Conservation (phyloP, 106 monocot genomes). For the Dendrobium officinale region DNA sequence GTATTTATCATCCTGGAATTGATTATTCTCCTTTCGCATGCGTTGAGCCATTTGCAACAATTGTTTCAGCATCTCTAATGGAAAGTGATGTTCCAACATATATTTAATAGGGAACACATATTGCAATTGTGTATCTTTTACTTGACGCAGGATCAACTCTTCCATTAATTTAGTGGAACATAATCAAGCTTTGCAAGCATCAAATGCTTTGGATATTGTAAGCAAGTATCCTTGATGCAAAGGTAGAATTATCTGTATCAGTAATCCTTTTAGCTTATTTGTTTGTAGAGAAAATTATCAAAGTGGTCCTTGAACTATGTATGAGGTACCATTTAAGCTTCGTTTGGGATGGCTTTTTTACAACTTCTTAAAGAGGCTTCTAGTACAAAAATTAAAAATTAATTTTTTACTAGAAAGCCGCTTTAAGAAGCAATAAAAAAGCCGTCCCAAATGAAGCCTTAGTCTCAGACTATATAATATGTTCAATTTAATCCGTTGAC, state of each 20-base stretch:
- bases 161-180: constrained; percentile 75
- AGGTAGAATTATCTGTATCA: background rate
- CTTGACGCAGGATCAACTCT: constrained; percentile 77
- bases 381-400: too few species aligned
- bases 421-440: too few species aligned
- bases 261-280: background rate
- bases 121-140: constrained; percentile 11
- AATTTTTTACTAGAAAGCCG: too few species aligned
- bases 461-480: too few species aligned
- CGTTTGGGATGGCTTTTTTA: too few species aligned
- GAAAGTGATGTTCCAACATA: background rate
- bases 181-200: constrained; percentile 53
- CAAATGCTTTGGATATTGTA: constrained; percentile 83
- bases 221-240: constrained; percentile 77
- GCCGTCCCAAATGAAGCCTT: too few species aligned
- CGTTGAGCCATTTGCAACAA: background rate
- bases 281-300: too few species aligned
- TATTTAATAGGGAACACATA: background rate
- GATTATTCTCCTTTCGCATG: background rate
- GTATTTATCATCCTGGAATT: constrained; percentile 14
- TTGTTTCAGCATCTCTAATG: background rate
- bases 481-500: too few species aligned
- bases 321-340: too few species aligned
- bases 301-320: too few species aligned
- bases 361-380: too few species aligned